Conservation (phyloP, 352 stramenopile species). For the Globisporangium polare region DNA sequence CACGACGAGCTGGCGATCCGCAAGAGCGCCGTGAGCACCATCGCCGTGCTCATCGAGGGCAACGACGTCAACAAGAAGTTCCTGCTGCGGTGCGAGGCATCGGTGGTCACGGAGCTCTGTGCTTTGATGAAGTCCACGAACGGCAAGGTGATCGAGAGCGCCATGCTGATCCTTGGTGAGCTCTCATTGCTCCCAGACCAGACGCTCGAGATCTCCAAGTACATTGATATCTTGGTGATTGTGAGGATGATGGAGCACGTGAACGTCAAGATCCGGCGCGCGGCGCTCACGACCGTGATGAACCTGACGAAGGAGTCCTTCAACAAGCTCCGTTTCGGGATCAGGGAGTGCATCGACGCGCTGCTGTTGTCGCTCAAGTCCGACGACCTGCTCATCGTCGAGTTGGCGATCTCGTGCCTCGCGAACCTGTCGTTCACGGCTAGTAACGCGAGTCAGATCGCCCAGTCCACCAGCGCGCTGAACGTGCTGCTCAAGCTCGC, state of each 20-base stretch:
- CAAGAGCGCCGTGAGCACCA: constrained; percentile 52
- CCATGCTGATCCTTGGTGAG: constrained; percentile 67
- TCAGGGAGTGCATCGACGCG: constrained; percentile 48
- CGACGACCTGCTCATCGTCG: constrained; percentile 60
- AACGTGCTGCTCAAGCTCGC: constrained; percentile 46
- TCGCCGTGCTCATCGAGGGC: constrained; percentile 57
- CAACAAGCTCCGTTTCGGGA: constrained; percentile 71
- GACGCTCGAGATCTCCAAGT: constrained; percentile 66
- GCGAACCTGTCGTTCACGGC: constrained; percentile 64
- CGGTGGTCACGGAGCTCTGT: constrained; percentile 52
- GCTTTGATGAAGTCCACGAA: constrained; percentile 58
- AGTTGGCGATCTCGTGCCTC: constrained; percentile 55
- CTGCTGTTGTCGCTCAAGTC: constrained; percentile 44
- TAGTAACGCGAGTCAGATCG: constrained; percentile 42
- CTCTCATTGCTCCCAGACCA: constrained; percentile 57
- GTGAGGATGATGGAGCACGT: constrained; percentile 60
- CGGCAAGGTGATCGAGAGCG: constrained; percentile 64
- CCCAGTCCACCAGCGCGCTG: constrained; percentile 29
- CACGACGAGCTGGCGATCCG: constrained; percentile 62
- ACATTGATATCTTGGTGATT: constrained; percentile 54
- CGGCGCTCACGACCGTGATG: constrained; percentile 45
- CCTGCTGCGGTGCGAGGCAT: constrained; percentile 52
- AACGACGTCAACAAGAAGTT: constrained; percentile 75
- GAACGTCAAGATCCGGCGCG: constrained; percentile 53
- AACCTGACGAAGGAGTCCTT: constrained; percentile 76